These are phyloP conservation scores for Chrysanthemum makinoi DNA, from an alignment of 129 eudicot species.

Conservation along the genomic window DNA sequence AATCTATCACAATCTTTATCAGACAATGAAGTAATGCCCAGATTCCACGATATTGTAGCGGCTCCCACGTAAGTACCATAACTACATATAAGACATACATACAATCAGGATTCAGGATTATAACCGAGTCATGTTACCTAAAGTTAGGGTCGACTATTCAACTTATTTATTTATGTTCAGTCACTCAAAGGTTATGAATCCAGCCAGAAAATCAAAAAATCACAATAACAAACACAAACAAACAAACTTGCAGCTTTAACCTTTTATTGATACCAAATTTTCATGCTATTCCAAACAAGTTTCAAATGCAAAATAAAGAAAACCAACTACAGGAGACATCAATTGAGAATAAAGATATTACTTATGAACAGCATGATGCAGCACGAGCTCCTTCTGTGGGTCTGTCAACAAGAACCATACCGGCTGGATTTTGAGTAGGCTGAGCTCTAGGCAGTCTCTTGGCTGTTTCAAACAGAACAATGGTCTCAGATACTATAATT, in stretches of 20 bases:
- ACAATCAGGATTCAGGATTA: constrained; percentile 9
- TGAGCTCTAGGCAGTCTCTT: constrained; percentile 89
- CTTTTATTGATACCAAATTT: constrained; percentile 27
- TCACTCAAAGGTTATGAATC: constrained; percentile 9
- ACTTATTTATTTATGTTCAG: background rate
- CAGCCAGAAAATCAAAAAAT: background rate
- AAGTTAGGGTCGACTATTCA: background rate
- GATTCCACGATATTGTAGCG: constrained; percentile 9
- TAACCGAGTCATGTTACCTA: background rate
- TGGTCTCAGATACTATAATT: constrained; percentile 2
- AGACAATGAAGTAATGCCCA: constrained; percentile 6
- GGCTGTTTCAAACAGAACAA: constrained; percentile 47
- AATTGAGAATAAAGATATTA: constrained; percentile 22
- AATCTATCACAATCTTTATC: constrained; percentile 2
- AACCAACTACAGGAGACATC: constrained; percentile 28
- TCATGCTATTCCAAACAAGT: constrained; percentile 19
- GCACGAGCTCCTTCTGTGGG: constrained; percentile 73
- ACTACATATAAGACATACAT: constrained; percentile 16
- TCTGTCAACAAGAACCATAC: constrained; percentile 94
- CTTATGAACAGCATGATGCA: constrained; percentile 81
- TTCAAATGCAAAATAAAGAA: constrained; percentile 26
- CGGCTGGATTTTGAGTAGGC: constrained; percentile 86
- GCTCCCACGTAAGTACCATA: constrained; percentile 14
- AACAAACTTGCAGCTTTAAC: constrained; percentile 15
- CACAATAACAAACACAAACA: constrained; percentile 12